phyloP scores from a whole-genome alignment of 345 rosid genomes.

The Aethionema arabicum region DNA sequence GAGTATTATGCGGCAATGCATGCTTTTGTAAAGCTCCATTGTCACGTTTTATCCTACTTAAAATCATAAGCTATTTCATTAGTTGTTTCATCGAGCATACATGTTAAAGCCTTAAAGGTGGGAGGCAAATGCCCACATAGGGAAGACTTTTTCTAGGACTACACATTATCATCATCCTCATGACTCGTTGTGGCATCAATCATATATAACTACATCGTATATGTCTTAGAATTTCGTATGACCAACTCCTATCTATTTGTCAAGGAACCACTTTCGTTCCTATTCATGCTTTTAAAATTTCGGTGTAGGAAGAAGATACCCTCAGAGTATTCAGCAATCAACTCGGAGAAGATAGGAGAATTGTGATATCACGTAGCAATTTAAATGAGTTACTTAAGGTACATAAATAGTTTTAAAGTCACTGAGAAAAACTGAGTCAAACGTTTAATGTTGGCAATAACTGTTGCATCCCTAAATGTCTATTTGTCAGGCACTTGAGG shows the following conservation, averaged over 20 bases:
- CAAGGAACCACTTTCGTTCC: neutral
- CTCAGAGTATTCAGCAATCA: constrained; percentile 75
- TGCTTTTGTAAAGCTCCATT: constrained; percentile 11
- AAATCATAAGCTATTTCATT: constrained; percentile 10
- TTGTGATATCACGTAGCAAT: constrained; percentile 82
- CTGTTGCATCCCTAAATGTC: constrained; percentile 1
- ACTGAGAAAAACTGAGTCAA: constrained; percentile 6
- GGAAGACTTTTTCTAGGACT: neutral
- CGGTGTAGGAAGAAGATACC: constrained; percentile 70
- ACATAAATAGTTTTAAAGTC: constrained; percentile 10
- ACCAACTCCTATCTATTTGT: neutral
- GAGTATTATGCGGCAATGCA: neutral
- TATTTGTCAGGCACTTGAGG: constrained; percentile 76
- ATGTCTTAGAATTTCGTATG: constrained; percentile 10
- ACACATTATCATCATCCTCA: constrained; percentile 13
- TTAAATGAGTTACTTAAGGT: constrained; percentile 81
- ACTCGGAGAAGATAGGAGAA: constrained; percentile 82
- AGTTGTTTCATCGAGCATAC: constrained; percentile 15
- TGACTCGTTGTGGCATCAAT: constrained; percentile 16
- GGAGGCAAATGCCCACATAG: constrained; percentile 3
- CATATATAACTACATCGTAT: neutral
- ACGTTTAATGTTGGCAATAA: constrained; percentile 41
- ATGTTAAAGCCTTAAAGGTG: constrained; percentile 7
- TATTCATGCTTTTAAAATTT: constrained; percentile 5
- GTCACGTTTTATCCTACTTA: constrained; percentile 17